Evolutionary conservation across 306 rosid species (phyloP).

Genomic region (Castanea crenata): DNA sequence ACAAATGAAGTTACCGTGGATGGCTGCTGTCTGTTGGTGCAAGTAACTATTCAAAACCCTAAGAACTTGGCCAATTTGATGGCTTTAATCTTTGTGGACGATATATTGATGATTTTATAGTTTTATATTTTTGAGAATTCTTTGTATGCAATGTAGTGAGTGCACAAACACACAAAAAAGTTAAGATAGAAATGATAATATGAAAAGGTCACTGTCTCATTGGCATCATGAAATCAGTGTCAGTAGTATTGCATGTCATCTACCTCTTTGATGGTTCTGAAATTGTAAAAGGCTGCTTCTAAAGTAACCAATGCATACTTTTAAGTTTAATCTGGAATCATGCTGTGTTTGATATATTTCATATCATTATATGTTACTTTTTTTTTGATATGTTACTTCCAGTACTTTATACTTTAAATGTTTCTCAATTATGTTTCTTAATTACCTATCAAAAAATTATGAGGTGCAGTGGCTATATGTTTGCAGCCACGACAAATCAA

Average conservation of each 20-base stretch:
- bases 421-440: conserved; percentile 9
- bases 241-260: background rate
- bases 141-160: background rate
- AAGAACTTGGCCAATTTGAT: background rate
- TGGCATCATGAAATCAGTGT: background rate
- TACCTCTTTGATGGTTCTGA: background rate
- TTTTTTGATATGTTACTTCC: background rate
- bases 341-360: background rate
- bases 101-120: background rate
- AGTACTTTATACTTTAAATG: background rate
- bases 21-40: background rate
- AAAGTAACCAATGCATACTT: conserved; percentile 2
- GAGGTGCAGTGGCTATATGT: too few relatives aligned
- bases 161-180: background rate
- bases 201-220: background rate
- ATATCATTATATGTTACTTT: background rate
- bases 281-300: background rate
- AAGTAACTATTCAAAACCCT: background rate
- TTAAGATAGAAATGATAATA: background rate
- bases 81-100: background rate
- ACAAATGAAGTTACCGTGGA: background rate
- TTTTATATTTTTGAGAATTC: background rate
- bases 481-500: too few relatives aligned
- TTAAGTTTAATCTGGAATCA: background rate
- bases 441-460: too few relatives aligned